phyloP scores from a whole-genome alignment of 441 rosid species.

The Omphalea diandra region DNA sequence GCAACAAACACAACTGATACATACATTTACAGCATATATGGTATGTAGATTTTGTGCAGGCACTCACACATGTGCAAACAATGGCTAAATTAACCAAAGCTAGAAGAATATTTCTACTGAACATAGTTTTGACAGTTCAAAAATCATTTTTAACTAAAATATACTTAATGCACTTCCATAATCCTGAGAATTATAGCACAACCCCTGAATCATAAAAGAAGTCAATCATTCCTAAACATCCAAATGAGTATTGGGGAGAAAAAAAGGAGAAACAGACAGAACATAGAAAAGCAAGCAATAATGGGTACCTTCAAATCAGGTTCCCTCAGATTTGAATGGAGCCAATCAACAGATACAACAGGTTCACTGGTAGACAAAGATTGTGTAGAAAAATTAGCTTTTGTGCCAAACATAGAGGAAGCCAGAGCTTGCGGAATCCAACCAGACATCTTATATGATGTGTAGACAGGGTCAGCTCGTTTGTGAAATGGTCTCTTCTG shows the following conservation, averaged over 20 bases:
- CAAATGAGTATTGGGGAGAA: no score
- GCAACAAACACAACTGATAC: not conserved
- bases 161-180: not conserved
- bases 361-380: slow-evolving; percentile 56
- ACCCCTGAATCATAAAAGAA: not conserved
- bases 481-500: slow-evolving; percentile 46
- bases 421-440: slow-evolving; percentile 49
- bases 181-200: not conserved
- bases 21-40: not conserved
- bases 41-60: no score
- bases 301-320: slow-evolving; percentile 67
- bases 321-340: slow-evolving; percentile 65
- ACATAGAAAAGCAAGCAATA: not conserved
- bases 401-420: slow-evolving; percentile 37
- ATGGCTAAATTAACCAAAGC: not conserved
- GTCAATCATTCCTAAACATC: not conserved
- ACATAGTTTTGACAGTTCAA: not conserved
- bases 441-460: slow-evolving; percentile 30
- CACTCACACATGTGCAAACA: not conserved
- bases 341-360: slow-evolving; percentile 93
- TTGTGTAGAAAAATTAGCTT: slow-evolving; percentile 41
- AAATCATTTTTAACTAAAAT: not conserved
- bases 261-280: slow-evolving; percentile 2
- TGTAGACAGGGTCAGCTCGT: slow-evolving; percentile 25
- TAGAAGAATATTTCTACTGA: not conserved